Evolutionary conservation across 176 grass and related monocot species (phyloP).

Genomic region (Musa acuminata): DNA sequence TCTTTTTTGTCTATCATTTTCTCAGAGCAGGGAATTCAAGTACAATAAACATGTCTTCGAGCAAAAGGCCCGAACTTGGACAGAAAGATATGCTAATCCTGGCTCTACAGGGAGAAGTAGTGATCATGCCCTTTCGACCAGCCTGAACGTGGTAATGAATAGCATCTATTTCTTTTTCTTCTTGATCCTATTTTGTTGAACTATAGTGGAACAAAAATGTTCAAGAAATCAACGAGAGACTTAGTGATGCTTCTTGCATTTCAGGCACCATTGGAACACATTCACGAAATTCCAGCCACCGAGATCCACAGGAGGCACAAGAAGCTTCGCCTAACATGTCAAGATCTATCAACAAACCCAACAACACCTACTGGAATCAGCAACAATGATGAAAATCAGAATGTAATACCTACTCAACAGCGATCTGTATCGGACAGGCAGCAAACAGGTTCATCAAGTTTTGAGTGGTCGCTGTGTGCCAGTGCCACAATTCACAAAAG

Average conservation of each 20-base stretch:
- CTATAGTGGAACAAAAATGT: not conserved
- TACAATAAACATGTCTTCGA: conserved; percentile 81
- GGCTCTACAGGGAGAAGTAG: conserved; percentile 24
- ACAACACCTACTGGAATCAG: conserved; percentile 33
- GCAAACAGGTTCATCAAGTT: not conserved
- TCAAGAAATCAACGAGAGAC: not conserved
- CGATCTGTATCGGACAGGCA: not conserved
- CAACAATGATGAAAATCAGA: conserved; percentile 35
- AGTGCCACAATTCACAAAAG: not conserved
- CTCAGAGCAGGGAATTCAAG: conserved; percentile 79
- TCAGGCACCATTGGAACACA: not conserved
- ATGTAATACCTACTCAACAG: conserved; percentile 22
- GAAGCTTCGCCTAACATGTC: conserved; percentile 32
- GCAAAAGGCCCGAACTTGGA: conserved; percentile 56
- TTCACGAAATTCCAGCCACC: not conserved
- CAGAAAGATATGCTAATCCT: conserved; percentile 58
- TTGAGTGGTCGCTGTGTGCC: not conserved
- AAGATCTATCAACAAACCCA: conserved; percentile 44
- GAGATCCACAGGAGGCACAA: conserved; percentile 10
- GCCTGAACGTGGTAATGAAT: conserved; percentile 6
- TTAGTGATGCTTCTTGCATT: not conserved
- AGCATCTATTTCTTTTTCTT: not conserved
- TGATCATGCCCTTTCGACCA: not conserved
- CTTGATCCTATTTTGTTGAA: too few relatives aligned
- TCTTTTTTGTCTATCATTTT: conserved; percentile 18